Base-by-base conservation (phyloP, 495 filamentous ascomycete genomes). In the Penicillium chermesinum region DNA sequence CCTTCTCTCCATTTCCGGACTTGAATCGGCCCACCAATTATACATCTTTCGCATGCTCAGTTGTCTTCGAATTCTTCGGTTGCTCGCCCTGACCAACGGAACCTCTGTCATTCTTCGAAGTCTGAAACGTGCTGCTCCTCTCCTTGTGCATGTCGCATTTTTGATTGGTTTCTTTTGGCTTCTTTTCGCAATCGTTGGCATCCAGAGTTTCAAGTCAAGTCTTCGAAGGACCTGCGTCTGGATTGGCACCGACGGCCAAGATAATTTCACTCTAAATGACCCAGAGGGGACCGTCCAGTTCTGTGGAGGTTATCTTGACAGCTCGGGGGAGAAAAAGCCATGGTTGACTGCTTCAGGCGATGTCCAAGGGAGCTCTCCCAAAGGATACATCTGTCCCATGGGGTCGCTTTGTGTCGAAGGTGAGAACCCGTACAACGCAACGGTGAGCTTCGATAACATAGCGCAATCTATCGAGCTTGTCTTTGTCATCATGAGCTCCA, bases 121-220 rank as follows among this genome's bases (percentile, higher is more conserved):
- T 77, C 68, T 99, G 38, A 97, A 97, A 63, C 91, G 95, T 61
- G 91, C 93, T 2, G 88, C 91, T 0, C 93, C 93, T 13, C 72
- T 95, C 37, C 83, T 99, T n/a, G 83, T 94, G 32, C 87, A 96
- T 52, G 94, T 99, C 27, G 90, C 88, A 4, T 95, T 99, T 59
- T 74, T 99, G 13, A 94, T 99, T 62, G 83, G 89, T 19, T 99
- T 99, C 70, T 99, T 99, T 64, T 99, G 93, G 93, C 84, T 99
- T 36, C 73, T 99, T 7, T 99, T 99, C 69, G 94, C 91, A 21
- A 95, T 99, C 53, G 80, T 97, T 36, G 93, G 94, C 1, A 84
- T 97, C 13, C 93, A 99, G 66, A 93, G 86, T 66, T 99, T 99
- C 78, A 99, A 99, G 65, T 87, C 89, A 7, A 97, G 93, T 60